Base-by-base conservation (phyloP, 139 green algal species). In the Picochlorum sp. region DNA sequence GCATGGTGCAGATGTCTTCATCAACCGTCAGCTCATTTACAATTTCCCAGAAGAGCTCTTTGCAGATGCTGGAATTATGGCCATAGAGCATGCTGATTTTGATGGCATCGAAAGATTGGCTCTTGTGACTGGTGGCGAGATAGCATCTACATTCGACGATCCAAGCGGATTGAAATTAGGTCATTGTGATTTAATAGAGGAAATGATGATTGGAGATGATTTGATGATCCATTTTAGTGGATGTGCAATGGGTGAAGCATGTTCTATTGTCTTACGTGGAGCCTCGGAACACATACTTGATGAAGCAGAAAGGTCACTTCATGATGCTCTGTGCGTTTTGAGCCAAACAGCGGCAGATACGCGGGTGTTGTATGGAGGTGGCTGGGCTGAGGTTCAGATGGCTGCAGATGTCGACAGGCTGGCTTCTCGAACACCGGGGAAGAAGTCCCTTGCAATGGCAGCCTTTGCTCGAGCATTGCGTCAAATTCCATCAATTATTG, bases 1-100 rank as follows among this genome's bases (percentile, higher is more conserved):
- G 12, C 83, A 96, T 67, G 84, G 83, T 67, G 89, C 92, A 85
- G 98, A 95, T 81, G 87, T 82, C 68, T 98, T 99, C 72, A 83
- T 98, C 70, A 98, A 99, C 79, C 80, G 93, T 25, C 84, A 91
- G 76, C 84, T 98, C 57, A 97, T 99, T 71, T 98, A 99, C 82
- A 98, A 99, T 83, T 96, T 84, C 69, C 93, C 93, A 1, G 91
- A 99, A 75, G 77, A 98, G 69, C 77, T 94, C 31, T 93, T 94
- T 61, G 81, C 83, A 20, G 85, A 94, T 54, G 81, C 78, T 5
- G 84, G 81, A n/a, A 56, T 85, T 25, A 80, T 81, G 74, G 70
- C 74, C 22, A 80, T 94, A 18, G 86, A 94, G 76, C 86, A 93
- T 64, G 86, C 84, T 18, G 86, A 94, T 59, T 94, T 94, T 67